Evolutionary conservation across 306 rosid species (phyloP).

Genomic region (Glycyrrhiza uralensis): DNA sequence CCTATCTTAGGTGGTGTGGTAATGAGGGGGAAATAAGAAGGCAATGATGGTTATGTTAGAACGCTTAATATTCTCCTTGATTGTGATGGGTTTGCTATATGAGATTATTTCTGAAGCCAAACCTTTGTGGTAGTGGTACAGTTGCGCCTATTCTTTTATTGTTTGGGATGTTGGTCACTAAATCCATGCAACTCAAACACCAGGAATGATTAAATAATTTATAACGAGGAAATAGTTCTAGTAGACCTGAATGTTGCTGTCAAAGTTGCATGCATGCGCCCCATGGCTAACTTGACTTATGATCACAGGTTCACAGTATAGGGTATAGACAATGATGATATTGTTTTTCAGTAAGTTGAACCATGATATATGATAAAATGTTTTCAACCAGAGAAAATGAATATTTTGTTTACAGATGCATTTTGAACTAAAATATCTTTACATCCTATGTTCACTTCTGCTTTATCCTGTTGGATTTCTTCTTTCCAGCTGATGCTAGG

Average conservation of each 20-base stretch:
- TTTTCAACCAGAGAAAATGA: not conserved
- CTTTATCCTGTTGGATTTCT: constrained; percentile 16
- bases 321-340: not conserved
- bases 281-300: not conserved
- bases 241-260: not conserved
- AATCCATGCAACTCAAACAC: not conserved
- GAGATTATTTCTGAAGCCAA: not conserved
- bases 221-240: not conserved
- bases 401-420: not conserved
- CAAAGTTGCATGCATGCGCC: not conserved
- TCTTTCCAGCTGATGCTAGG: constrained; percentile 89
- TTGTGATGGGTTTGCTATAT: not conserved
- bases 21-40: not conserved
- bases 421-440: not conserved
- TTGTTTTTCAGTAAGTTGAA: constrained; percentile 1
- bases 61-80: not conserved
- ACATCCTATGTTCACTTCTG: constrained; percentile 9
- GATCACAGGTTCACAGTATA: not conserved
- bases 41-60: not conserved
- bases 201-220: not conserved
- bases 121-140: not conserved
- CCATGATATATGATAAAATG: not conserved
- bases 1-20: not conserved
- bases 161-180: not conserved
- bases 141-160: not conserved